Evolutionary conservation across 2,329 filamentous ascomycete species (phyloP), one percentile per base, ranked within the genome.

Genomic region (Nothophoma quercina): DNA sequence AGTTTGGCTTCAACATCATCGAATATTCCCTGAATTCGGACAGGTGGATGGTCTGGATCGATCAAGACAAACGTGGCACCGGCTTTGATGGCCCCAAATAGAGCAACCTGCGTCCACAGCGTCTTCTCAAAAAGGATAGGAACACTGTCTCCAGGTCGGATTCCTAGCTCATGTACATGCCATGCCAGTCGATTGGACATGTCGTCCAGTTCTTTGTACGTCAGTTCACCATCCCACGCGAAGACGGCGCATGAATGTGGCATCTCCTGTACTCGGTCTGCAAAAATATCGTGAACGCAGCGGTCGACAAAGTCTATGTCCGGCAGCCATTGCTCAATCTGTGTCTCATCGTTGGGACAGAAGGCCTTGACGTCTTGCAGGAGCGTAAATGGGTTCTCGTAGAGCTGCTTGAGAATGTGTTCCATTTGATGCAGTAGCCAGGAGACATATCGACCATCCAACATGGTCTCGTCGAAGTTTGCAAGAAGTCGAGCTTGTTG

Each of bases 11-110:
- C 15, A 7, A 33, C 15, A 22, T 25, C 21, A 9, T 21, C n/a
- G 21, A 39, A 12, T 15, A 25, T 39, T 25, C 23, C 30, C 34
- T 19, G 21, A 4, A 28, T 15, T 7, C 38, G 38, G 13, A 10
- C 13, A 2, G 6, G 5, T 2, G 51, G 51, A 5, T 22, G 10
- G 3, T 38, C 4, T 69, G 64, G 15, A 25, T 33, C 36, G 4
- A 55, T 22, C 23, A 22, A 18, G 55, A 73, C 77, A 71, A 73
- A 77, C 5, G 71, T 73, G 26, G 65, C 71, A 2, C 76, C 76
- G 9, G 75, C 71, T 51, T 77, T 77, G 46, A 78, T 51, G 9
- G 64, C 69, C 22, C 69, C 76, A 13, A 79, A 58, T 16, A 78
- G 71, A 16, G 75, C 66, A 19, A 77, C 64, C 4, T 60, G n/a